Evolutionary conservation across 1,139 yeast species (phyloP).

Genomic region (Hyphopichia burtonii): DNA sequence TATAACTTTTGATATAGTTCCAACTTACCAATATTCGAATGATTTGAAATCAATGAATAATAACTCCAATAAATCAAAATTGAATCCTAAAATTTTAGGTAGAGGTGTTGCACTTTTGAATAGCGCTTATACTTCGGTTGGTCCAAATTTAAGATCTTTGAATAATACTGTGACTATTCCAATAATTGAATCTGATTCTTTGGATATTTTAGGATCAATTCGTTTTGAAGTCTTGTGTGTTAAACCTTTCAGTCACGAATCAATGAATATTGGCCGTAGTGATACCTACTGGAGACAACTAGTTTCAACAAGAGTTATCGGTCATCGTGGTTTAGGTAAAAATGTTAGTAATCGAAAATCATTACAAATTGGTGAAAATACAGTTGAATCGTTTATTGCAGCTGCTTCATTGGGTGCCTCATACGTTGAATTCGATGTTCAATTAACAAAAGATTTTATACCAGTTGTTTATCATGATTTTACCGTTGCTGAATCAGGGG

Average conservation of each 20-base stretch:
- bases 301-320: slow-evolving; percentile 88
- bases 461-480: slow-evolving; percentile 97
- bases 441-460: slow-evolving; percentile 85
- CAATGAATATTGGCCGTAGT: slow-evolving; percentile 65
- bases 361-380: slow-evolving; percentile 91
- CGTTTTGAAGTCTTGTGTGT: slow-evolving; percentile 75
- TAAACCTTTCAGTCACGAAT: slow-evolving; percentile 71
- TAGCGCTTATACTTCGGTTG: slow-evolving; percentile 66
- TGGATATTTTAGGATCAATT: slow-evolving; percentile 76
- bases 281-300: slow-evolving; percentile 92
- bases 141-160: slow-evolving; percentile 66
- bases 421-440: slow-evolving; percentile 95
- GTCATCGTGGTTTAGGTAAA: slow-evolving; percentile 95
- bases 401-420: slow-evolving; percentile 95
- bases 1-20: slow-evolving; percentile 82
- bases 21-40: slow-evolving; percentile 65
- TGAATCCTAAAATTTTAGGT: slow-evolving; percentile 54
- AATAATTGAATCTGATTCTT: slow-evolving; percentile 65
- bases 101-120: slow-evolving; percentile 80
- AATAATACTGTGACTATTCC: slow-evolving; percentile 73
- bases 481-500: slow-evolving; percentile 92
- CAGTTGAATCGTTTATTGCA: slow-evolving; percentile 92
- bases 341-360: slow-evolving; percentile 70
- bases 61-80: slow-evolving; percentile 13
- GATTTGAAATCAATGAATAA: slow-evolving; percentile 7